Conservation (phyloP, 441 rosid genomes). For the Raphanus hybrid region DNA sequence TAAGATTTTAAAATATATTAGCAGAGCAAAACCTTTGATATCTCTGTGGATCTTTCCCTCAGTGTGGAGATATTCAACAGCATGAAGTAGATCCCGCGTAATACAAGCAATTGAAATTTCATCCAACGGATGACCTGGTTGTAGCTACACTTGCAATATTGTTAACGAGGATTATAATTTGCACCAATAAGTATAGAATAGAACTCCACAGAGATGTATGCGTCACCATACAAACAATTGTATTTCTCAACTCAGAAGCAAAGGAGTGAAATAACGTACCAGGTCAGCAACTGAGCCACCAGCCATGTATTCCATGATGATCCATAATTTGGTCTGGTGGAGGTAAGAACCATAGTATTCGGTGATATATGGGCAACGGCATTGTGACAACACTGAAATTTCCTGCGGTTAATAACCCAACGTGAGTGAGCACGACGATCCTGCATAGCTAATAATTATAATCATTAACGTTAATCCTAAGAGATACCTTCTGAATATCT, state of each 20-base stretch:
- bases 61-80: conserved; percentile 91
- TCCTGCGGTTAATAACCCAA: conserved; percentile 54
- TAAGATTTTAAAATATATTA: conserved; percentile 2
- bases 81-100: conserved; percentile 94
- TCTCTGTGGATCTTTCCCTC: conserved; percentile 99
- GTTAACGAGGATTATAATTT: conserved; percentile 16
- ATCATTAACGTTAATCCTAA: conserved; percentile 17
- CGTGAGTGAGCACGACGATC: too few species aligned
- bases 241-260: conserved; percentile 17
- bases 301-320: conserved; percentile 99
- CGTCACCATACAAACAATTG: conserved; percentile 23
- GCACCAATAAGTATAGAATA: conserved; percentile 18
- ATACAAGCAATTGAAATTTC: conserved; percentile 94
- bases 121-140: conserved; percentile 90
- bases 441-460: too few species aligned
- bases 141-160: conserved; percentile 67
- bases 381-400: conserved; percentile 97
- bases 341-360: conserved; percentile 99
- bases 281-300: conserved; percentile 99
- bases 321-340: conserved; percentile 97
- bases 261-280: conserved; percentile 64
- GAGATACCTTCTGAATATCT: conserved; percentile 92
- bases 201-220: conserved; percentile 14
- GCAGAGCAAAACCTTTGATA: conserved; percentile 76
- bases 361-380: conserved; percentile 94